These are phyloP conservation scores for Trifolium pratense DNA, from an alignment of 306 rosid species.

Conservation along the genomic window DNA sequence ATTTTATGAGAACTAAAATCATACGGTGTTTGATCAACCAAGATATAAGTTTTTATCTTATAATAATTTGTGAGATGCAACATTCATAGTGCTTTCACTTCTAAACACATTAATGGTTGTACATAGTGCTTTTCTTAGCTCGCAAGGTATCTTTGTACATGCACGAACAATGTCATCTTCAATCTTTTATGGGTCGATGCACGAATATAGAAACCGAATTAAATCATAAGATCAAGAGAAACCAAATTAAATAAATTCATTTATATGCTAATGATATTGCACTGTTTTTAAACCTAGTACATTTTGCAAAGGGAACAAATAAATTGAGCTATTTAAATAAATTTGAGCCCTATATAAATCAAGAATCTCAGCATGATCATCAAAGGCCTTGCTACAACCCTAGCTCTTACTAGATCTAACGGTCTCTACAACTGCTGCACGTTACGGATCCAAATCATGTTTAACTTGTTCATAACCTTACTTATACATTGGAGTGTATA, in stretches of 20 bases:
- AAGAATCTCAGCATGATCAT: conserved; percentile 36
- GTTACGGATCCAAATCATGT: conserved; percentile 30
- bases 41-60: too few species aligned
- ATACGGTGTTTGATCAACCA: too few species aligned
- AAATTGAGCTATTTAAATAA: conserved; percentile 46
- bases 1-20: neutral
- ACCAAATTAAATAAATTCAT: neutral
- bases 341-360: conserved; percentile 44
- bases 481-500: conserved; percentile 10
- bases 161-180: too few species aligned
- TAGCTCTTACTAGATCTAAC: conserved; percentile 7
- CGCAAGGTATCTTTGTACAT: too few species aligned
- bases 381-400: conserved; percentile 40
- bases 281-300: conserved; percentile 16
- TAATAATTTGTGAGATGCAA: too few species aligned
- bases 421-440: too few species aligned
- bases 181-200: too few species aligned
- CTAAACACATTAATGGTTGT: too few species aligned
- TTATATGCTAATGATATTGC: conserved; percentile 35
- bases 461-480: conserved; percentile 49
- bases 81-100: too few species aligned
- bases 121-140: too few species aligned
- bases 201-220: too few species aligned
- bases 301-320: conserved; percentile 18
- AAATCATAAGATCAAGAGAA: too few species aligned